Base-by-base conservation (phyloP, 176 grass and related monocot species). In the Eragrostis nindensis region DNA sequence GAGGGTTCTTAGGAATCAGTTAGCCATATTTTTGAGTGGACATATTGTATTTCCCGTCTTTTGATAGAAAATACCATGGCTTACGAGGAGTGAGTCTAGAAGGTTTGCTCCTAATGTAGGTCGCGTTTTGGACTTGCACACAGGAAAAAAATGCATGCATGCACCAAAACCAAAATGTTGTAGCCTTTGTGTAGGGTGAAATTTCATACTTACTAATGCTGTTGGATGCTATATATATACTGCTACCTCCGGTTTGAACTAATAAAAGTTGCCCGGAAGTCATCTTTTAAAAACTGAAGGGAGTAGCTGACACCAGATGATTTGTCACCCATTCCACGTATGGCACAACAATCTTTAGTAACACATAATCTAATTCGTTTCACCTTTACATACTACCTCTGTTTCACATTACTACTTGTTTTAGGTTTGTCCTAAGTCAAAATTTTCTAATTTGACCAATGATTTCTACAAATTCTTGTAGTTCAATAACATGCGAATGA, bases 161-260 rank as follows among this genome's bases (percentile, higher is more conserved):
- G 29, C 13, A 64, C 30, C 29, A 59, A 1, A 18, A 63, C 42
- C 42, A 77, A 30, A 56, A 54, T 54, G 7, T 43, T 41, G 30
- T 55, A 30, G 38, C 26, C 7, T 44, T 52, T 26, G 8, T 69
- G 48, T 17, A 12, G 12, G 14, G 29, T 41, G 30, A 16, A 1
- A 4, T 27, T 43, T 80, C 8, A 52, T 66, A 24, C 27, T 63
- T 42, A 8, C 14, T 66, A 50, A 9, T 7, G 42, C 32, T 24
- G 54, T 70, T 54, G 45, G 40, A 60, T 70, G 45, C 19, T 26
- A 38, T 78, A 49, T 73, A 79, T 71, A 26, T 70, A 66, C 43
- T 73, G 5, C 7, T 56, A 1, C 22, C 10, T 26, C 56, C 0
- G 22, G 22, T 2, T 60, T 25, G 56, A 26, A 60, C 22, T 60